phyloP scores from a whole-genome alignment of 352 stramenopile species.

The Phytophthora pistaciae region DNA sequence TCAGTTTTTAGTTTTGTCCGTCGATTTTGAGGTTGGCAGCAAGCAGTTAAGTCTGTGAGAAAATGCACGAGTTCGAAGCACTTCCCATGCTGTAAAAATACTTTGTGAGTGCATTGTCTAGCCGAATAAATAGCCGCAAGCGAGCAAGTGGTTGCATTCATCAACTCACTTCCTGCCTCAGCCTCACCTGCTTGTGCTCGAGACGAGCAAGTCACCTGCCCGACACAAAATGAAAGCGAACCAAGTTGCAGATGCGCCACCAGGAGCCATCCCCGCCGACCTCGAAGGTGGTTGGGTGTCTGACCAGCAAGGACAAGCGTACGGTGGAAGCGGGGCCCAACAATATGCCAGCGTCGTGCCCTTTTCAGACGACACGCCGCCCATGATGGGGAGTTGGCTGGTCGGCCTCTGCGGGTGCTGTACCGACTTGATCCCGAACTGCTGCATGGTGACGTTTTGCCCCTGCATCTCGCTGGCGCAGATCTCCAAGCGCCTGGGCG shows the following conservation, averaged over 20 bases:
- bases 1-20: neutral
- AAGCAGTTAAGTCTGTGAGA: neutral
- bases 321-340: slow-evolving; percentile 15
- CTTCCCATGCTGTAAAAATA: slow-evolving; percentile 29
- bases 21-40: neutral
- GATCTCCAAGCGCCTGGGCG: slow-evolving; percentile 40
- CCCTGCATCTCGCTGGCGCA: slow-evolving; percentile 49
- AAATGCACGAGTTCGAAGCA: neutral
- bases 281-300: slow-evolving; percentile 30
- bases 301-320: slow-evolving; percentile 9
- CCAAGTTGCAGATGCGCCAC: slow-evolving; percentile 24
- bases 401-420: slow-evolving; percentile 36
- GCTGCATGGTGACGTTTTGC: slow-evolving; percentile 46
- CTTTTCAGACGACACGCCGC: slow-evolving; percentile 28
- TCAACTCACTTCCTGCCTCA: slow-evolving; percentile 1
- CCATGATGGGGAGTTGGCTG: slow-evolving; percentile 35
- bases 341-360: slow-evolving; percentile 31
- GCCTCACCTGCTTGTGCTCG: neutral
- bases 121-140: slow-evolving; percentile 24
- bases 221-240: slow-evolving; percentile 19
- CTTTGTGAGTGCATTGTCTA: neutral
- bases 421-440: slow-evolving; percentile 47
- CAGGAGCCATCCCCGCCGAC: slow-evolving; percentile 21
- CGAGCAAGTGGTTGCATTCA: slow-evolving; percentile 15
- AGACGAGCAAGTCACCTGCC: neutral